Evolutionary conservation across 202 grass and related monocot species (phyloP), one percentile per base, ranked within the genome.

Genomic region (Musa balbisiana): DNA sequence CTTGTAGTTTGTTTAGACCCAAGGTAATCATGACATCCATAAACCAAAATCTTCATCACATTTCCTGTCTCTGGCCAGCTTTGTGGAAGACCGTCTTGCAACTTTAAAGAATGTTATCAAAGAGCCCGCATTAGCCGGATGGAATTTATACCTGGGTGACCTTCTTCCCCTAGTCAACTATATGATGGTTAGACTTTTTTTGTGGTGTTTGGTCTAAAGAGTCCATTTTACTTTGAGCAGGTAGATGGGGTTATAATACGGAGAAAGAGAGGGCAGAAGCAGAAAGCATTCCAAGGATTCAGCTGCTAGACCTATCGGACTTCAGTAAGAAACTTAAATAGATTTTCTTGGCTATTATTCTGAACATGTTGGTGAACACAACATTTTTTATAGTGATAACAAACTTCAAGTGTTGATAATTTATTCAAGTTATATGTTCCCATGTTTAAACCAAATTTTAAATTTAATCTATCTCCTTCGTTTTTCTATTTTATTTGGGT

Each of bases 181-280:
- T 12, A 11, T 25, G 19, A 71, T 9, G 51, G 25, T 73, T 43
- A 43, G 33, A 11, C 17, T 0, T 25, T 29, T 50, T 56, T 27
- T 67, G 19, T 52, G 52, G 13, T 51, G 13, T 74, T 76, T 62
- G 33, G 43, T n/a, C 67, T 81, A 43, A 43, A 64, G 26, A 54
- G 2, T 64, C 8, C 29, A 50, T 58, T 64, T 80, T 9, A 19
- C 73, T 75, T 83, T 75, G 54, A 70, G 62, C 84, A 93, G 93
- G 87, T 14, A 91, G 82, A 73, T 97, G 93, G 93, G 93, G 93
- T 82, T 97, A 97, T 81, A 97, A 97, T 83, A 97, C 90, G 27
- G 76, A 67, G 16, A 80, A 71, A 77, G 93, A 97, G 66, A 86
- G 90, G 89, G 82, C 87, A 9, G 88, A 93, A 80, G 90, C 86